These are phyloP conservation scores for Elsinoe perseae DNA, from an alignment of 2,329 filamentous ascomycete genomes.

Conservation along the genomic window DNA sequence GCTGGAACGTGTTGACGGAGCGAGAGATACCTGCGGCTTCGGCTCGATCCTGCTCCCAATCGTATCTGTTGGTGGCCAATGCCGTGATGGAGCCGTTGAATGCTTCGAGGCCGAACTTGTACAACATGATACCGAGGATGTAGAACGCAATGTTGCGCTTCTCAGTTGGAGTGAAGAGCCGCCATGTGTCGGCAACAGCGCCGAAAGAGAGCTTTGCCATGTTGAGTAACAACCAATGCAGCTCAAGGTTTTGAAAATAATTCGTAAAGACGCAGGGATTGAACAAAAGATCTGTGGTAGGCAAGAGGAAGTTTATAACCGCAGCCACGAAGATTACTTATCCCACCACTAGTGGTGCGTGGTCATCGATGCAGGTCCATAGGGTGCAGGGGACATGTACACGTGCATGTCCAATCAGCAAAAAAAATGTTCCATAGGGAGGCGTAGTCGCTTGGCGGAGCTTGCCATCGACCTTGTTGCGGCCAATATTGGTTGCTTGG, in stretches of 20 bases:
- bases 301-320: neutral
- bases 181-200: conserved; percentile 18
- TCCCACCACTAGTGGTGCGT: neutral
- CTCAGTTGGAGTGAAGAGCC: conserved; percentile 34
- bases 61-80: conserved; percentile 45
- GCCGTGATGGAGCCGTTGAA: conserved; percentile 46
- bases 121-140: conserved; percentile 45
- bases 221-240: no score
- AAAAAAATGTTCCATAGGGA: neutral
- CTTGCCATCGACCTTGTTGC: conserved; percentile 6
- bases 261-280: no score
- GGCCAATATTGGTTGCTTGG: neutral
- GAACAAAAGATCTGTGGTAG: no score
- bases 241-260: no score
- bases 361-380: neutral
- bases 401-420: conserved; percentile 10
- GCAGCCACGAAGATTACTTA: neutral
- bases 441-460: conserved; percentile 11
- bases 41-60: conserved; percentile 34
- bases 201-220: conserved; percentile 12
- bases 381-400: neutral
- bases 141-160: conserved; percentile 42
- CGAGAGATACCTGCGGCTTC: conserved; percentile 26
- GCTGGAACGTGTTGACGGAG: conserved; percentile 35
- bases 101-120: conserved; percentile 46